Conservation (phyloP, 805 yeast species). For the Saccharomycopsis fibuligera region DNA sequence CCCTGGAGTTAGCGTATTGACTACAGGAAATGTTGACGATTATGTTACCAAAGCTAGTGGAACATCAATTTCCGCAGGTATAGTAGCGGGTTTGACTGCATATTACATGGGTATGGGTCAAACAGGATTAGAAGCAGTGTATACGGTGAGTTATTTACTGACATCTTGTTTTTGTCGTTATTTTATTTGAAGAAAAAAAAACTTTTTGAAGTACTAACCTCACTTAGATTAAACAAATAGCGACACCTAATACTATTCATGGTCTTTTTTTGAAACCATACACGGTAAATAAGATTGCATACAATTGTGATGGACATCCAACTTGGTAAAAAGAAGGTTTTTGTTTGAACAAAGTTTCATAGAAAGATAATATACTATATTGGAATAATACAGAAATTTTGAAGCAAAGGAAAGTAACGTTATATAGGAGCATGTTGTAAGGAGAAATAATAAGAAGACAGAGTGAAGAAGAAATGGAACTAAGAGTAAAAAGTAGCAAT, state of each 20-base stretch:
- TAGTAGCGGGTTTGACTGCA: slow-evolving; percentile 40
- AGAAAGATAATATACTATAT: not conserved
- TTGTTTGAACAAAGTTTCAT: not conserved
- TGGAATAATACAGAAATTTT: not conserved
- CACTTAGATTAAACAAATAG: slow-evolving; percentile 5
- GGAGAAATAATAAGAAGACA: too few species aligned
- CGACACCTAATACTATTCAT: slow-evolving; percentile 1
- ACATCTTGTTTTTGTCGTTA: not conserved
- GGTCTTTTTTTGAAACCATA: slow-evolving; percentile 12
- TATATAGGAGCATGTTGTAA: not conserved
- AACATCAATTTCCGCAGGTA: slow-evolving; percentile 44
- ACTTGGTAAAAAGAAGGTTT: not conserved
- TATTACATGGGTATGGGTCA: slow-evolving; percentile 38
- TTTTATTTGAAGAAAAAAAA: not conserved
- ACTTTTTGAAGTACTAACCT: not conserved
- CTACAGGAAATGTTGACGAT: slow-evolving; percentile 32
- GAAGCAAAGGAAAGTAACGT: not conserved
- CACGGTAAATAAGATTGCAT: slow-evolving; percentile 12
- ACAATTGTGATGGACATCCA: not conserved
- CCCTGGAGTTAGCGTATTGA: slow-evolving; percentile 41
- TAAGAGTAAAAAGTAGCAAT: too few species aligned
- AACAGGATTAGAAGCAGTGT: slow-evolving; percentile 30
- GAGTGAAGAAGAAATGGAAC: too few species aligned
- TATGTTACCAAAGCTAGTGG: slow-evolving; percentile 35
- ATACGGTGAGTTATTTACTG: slow-evolving; percentile 27